These are phyloP conservation scores for Gillenia trifoliata DNA, from an alignment of 306 rosid genomes.

Conservation along the genomic window DNA sequence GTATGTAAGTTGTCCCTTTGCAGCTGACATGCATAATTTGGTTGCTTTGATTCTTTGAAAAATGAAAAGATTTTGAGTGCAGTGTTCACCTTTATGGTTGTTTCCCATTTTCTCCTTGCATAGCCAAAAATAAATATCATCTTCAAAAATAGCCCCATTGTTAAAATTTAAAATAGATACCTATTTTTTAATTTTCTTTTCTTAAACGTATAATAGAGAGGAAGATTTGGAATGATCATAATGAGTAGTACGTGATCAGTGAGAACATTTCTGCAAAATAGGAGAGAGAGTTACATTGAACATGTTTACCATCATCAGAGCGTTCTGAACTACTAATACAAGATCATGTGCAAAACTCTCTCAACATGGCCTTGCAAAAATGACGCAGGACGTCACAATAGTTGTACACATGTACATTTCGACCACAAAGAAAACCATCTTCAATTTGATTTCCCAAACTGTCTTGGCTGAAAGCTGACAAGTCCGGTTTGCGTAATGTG, in stretches of 20 bases:
- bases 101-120: neutral
- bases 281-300: neutral
- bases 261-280: too few species aligned
- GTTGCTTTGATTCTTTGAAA: neutral
- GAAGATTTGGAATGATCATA: too few species aligned
- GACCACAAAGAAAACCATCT: neutral
- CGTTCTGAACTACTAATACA: too few species aligned
- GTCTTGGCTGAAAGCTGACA: neutral
- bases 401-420: neutral
- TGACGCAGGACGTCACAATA: neutral
- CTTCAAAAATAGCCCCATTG: too few species aligned
- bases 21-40: neutral
- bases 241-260: too few species aligned
- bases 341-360: too few species aligned
- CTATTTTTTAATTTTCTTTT: too few species aligned
- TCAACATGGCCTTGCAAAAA: too few species aligned
- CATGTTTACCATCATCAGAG: neutral
- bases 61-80: neutral
- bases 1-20: too few species aligned
- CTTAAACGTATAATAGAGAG: too few species aligned
- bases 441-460: neutral
- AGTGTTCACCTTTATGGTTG: neutral
- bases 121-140: too few species aligned
- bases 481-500: conserved; percentile 4
- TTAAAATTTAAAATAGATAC: too few species aligned